A percentile compares a stretch with the other conserved stretches of the same genome.
These are phyloP conservation scores for Brassica juncea DNA, from an alignment of 345 rosid genomes.

Conservation along the genomic window DNA sequence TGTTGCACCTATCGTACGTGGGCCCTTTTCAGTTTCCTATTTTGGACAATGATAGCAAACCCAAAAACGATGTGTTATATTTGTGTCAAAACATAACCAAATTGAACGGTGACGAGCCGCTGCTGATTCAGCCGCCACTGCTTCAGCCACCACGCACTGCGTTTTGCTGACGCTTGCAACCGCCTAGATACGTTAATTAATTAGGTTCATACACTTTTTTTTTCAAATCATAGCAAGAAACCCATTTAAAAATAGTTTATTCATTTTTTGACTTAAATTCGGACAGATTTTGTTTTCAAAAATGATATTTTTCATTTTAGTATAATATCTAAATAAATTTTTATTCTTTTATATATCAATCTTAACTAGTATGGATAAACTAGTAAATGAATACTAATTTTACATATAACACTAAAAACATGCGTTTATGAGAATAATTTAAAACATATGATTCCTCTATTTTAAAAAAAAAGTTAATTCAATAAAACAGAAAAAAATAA, in stretches of 20 bases:
- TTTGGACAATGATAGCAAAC: too few species aligned
- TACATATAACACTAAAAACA: too few species aligned
- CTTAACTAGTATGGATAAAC: background rate
- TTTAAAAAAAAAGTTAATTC: background rate
- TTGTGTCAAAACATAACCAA: background rate
- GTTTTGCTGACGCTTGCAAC: conserved; percentile 25
- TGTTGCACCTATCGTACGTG: too few species aligned
- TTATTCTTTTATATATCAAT: too few species aligned
- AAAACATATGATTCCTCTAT: too few species aligned
- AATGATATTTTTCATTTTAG: background rate
- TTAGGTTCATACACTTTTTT: background rate
- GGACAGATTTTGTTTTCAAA: background rate
- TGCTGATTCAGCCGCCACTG: conserved; percentile 39
- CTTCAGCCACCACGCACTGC: conserved; percentile 15
- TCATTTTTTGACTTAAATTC: background rate
- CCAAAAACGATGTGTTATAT: too few species aligned
- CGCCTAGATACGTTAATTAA: background rate
- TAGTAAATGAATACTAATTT: background rate
- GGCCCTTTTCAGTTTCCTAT: too few species aligned
- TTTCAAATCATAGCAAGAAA: too few species aligned
- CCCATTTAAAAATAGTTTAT: too few species aligned
- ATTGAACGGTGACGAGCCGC: conserved; percentile 58
- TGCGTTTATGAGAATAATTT: too few species aligned
- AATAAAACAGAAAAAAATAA: too few species aligned
- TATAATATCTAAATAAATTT: too few species aligned